Base-by-base conservation (phyloP, 495 filamentous ascomycete genomes). In the Pyrenula aspistea region DNA sequence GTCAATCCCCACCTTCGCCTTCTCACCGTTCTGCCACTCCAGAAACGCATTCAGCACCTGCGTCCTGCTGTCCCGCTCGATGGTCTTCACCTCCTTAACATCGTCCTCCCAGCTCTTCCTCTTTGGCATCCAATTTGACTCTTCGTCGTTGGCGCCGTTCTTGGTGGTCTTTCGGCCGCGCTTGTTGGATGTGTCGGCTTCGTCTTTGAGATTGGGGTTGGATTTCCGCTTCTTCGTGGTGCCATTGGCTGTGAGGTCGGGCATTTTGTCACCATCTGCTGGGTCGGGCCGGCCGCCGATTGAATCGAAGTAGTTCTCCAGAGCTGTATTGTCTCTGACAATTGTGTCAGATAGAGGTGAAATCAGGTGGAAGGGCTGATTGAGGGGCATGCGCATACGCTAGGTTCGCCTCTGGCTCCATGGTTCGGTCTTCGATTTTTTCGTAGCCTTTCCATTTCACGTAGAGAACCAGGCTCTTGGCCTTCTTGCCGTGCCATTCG, bases 391-490 rank as follows among this genome's bases (percentile, higher is more conserved):
- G 31, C 31, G 31, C 66, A 56, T 67, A 77, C 81, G 70, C 53
- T 56, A 85, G 66, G 48, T 82, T 79, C 2, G 72, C 71, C 57
- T 83, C 80, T 0, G 79, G 79, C 59, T 87, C 83, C 74, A 79
- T 76, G 2, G 83, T 24, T 8, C 20, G 20, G 10, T 52, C 50
- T 52, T 24, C 20, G 50, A 20, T 8, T 4, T 21, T 52, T 4
- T 42, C 31, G 57, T 83, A 87, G 0, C 82, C 83, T 55, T 78
- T 71, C 83, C 83, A 87, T 61, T 85, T 85, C 52, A 86, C 79
- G 10, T 76, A 59, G 19, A 83, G 76, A 42, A 42, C 31, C 23
- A 72, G 56, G 25, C 79, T 58, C 0, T 56, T 61, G 24, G 71
- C 71, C 74, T 81, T 25, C n/a, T 21, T 50, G 12, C 23, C 19